Conservation (phyloP, 2,329 filamentous ascomycete genomes). For the Trichoderma asperellum region DNA sequence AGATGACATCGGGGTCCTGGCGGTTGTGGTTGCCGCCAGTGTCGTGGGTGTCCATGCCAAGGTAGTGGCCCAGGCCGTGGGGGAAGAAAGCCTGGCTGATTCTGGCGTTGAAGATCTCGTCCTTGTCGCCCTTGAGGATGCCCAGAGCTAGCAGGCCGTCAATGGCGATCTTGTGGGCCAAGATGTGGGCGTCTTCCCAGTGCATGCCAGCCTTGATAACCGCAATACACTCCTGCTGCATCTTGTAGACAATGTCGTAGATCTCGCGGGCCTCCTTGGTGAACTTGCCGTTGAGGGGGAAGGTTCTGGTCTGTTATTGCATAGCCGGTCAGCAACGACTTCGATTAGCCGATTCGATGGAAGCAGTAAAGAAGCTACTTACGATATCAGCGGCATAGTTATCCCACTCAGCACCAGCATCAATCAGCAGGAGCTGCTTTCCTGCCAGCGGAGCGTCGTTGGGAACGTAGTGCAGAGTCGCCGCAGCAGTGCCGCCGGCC, state of each 20-base stretch:
- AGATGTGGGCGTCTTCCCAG: constrained; percentile 81
- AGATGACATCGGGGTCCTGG: constrained; percentile 79
- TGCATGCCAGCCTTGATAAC: constrained; percentile 72
- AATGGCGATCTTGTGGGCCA: constrained; percentile 81
- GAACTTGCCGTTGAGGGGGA: constrained; percentile 77
- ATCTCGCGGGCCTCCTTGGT: constrained; percentile 71
- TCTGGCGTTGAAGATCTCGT: constrained; percentile 75
- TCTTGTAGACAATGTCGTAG: constrained; percentile 81
- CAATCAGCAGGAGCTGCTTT: constrained; percentile 80
- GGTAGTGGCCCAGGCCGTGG: constrained; percentile 86
- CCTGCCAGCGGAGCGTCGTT: constrained; percentile 71
- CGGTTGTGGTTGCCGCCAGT: constrained; percentile 79
- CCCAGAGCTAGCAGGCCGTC: constrained; percentile 76
- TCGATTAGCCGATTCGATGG: not conserved
- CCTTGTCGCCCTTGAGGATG: constrained; percentile 68
- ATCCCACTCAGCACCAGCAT: constrained; percentile 78
- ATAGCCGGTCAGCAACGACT: not conserved
- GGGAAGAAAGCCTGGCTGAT: constrained; percentile 92
- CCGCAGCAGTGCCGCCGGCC: constrained; percentile 76
- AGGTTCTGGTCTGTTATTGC: constrained; percentile 71
- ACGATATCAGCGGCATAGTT: constrained; percentile 73
- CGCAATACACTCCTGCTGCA: constrained; percentile 79
- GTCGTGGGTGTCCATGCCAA: constrained; percentile 93
- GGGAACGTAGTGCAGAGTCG: constrained; percentile 84
- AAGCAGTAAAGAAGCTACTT: constrained; percentile 33